Percentiles rank a stretch among this genome's conserved stretches.
These are phyloP conservation scores for Xylariaceae sp. DNA, from an alignment of 2,329 filamentous ascomycete genomes.

Conservation along the genomic window DNA sequence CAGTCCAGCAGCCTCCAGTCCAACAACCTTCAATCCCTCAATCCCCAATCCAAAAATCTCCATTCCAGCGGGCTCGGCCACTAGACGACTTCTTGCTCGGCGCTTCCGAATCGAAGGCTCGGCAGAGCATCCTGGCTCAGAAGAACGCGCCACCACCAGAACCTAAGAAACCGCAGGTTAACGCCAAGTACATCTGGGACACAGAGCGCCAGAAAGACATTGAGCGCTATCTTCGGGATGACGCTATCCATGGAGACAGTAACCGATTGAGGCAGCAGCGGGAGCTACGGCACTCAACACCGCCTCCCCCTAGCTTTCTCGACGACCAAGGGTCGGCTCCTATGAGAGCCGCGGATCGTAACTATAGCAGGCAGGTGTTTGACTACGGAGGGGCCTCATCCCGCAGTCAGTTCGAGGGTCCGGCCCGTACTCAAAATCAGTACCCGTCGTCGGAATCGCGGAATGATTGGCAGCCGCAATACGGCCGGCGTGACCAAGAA, in stretches of 20 bases:
- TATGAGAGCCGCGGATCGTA: too few species aligned
- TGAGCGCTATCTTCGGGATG: slow-evolving; percentile 13
- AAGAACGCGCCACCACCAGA: not conserved
- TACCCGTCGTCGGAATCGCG: not conserved
- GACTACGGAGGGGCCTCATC: not conserved
- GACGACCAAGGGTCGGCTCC: too few species aligned
- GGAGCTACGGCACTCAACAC: not conserved
- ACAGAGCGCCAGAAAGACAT: slow-evolving; percentile 16
- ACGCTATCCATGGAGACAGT: not conserved
- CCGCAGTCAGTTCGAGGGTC: not conserved
- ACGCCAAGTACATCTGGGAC: slow-evolving; percentile 21
- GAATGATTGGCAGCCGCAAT: not conserved
- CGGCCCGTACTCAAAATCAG: not conserved
- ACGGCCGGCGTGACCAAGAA: not conserved
- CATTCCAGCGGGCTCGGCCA: not conserved
- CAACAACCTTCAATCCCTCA: not conserved
- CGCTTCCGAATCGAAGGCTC: not conserved
- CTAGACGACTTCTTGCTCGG: not conserved
- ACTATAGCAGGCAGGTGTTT: too few species aligned
- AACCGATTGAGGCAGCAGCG: not conserved
- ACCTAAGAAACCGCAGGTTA: not conserved
- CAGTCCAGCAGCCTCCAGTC: not conserved
- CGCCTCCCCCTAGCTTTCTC: not conserved
- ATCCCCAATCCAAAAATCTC: not conserved
- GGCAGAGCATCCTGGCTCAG: not conserved